Percentiles rank a stretch among this genome's conserved stretches.
Conservation (phyloP, 768 basidiomycete genomes). For the Xerocomellus amylosporus region DNA sequence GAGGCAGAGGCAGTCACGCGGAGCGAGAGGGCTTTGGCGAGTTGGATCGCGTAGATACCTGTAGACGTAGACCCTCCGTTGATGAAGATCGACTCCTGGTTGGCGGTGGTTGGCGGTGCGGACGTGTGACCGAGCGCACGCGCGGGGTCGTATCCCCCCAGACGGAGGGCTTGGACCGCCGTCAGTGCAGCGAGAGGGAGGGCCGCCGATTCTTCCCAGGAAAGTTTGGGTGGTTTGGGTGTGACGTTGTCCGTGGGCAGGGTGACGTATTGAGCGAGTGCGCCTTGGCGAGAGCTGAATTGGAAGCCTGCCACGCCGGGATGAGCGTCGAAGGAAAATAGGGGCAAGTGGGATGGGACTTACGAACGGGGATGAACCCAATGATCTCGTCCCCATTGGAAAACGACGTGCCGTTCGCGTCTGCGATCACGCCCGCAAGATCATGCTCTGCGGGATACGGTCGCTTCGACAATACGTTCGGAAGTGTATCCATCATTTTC, state of each 20-base stretch:
- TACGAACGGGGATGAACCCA: conserved; percentile 47
- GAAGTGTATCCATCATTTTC: conserved; percentile 51
- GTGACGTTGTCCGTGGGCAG: conserved; percentile 45
- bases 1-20: conserved; percentile 60
- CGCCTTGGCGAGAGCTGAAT: conserved; percentile 46
- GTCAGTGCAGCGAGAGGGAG: conserved; percentile 58
- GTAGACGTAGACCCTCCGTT: conserved; percentile 71
- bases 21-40: conserved; percentile 64
- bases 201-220: conserved; percentile 58
- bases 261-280: conserved; percentile 55
- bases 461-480: conserved; percentile 44
- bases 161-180: conserved; percentile 53
- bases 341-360: conserved; percentile 2
- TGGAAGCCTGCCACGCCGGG: conserved; percentile 21
- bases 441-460: conserved; percentile 62
- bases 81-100: conserved; percentile 56
- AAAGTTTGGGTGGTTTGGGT: conserved; percentile 44
- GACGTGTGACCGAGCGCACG: neutral
- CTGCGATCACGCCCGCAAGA: conserved; percentile 59
- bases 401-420: conserved; percentile 51
- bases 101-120: neutral
- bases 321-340: neutral
- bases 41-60: conserved; percentile 67
- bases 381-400: conserved; percentile 61
- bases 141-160: conserved; percentile 47